These are phyloP conservation scores for Ophiosphaerella herpotricha DNA, from an alignment of 2,329 filamentous ascomycete genomes.

Conservation along the genomic window DNA sequence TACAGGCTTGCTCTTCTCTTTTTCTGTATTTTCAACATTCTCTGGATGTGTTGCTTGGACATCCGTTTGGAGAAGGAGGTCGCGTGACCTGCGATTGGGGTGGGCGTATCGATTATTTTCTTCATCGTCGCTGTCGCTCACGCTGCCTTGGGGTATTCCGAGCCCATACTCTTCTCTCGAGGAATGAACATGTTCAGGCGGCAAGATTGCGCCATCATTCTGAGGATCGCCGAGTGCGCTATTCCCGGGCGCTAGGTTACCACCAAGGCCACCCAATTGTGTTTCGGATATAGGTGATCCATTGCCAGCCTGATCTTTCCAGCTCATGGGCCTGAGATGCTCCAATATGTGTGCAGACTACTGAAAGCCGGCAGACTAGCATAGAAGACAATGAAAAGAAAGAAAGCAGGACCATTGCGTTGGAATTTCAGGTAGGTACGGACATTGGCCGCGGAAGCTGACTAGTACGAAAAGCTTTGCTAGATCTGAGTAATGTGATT, in stretches of 20 bases:
- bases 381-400: not conserved
- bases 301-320: not conserved
- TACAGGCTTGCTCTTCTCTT: constrained; percentile 54
- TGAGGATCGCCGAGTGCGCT: not conserved
- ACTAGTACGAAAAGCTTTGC: not conserved
- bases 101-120: not conserved
- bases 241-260: not conserved
- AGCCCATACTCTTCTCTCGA: not conserved
- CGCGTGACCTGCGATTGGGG: constrained; percentile 6
- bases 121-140: constrained; percentile 4
- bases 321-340: constrained; percentile 3
- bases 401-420: not conserved
- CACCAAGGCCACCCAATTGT: constrained; percentile 3
- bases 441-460: not conserved
- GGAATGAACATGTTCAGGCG: not conserved
- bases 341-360: not conserved
- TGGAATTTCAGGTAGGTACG: not conserved
- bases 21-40: constrained; percentile 28
- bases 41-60: constrained; percentile 22
- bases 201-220: not conserved
- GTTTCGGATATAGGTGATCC: constrained; percentile 1
- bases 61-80: constrained; percentile 28
- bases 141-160: not conserved
- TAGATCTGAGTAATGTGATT: not conserved
- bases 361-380: constrained; percentile 1